Evolutionary conservation across 2,329 filamentous ascomycete species (phyloP), one percentile per base, ranked within the genome.

Genomic region (Verticillium albo-atrum): DNA sequence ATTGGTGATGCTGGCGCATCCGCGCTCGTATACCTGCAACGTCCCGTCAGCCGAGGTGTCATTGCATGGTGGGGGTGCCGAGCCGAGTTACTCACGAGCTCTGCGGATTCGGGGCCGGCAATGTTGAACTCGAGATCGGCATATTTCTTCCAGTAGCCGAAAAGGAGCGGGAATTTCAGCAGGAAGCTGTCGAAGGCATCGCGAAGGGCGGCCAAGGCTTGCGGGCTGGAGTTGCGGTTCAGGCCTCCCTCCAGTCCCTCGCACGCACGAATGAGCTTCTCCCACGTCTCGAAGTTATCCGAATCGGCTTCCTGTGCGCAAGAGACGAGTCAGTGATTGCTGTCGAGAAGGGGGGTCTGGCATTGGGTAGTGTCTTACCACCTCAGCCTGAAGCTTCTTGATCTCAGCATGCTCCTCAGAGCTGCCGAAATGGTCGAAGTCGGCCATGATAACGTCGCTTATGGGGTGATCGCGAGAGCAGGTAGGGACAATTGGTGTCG

Each of bases 91-190:
- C 83, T 70, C 74, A 97, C 92, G 90, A 97, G 96, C 75, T 98
- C 95, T 58, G 95, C 95, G 51, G 94, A 94, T 79, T 99, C 95
- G 5, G 95, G 96, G 20, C 95, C 95, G 4, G 92, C 92, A 65
- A 99, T 97, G 56, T 92, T 92, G 77, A 99, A 99, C 71, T 99
- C 95, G 64, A 96, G 83, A 70, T 98, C 94, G 70, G 95, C 95
- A 82, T 98, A 99, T 74, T 97, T 98, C 80, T 98, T 98, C 95
- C 95, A 99, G 79, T 98, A 99, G 57, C 94, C 95, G 70, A 98
- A 99, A 42, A 98, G 86, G 12, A 98, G 83, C 3, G 95, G 95
- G 65, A 97, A 99, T 71, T 97, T 97, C 62, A 91, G 86, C 25
- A 99, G 88, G 71, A 99, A 96, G 54, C 90, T 87, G 73, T 99